Percentiles rank a stretch among this genome's conserved stretches.
Conservation (phyloP, 2,329 filamentous ascomycete species). For the Parastagonospora nodorum region DNA sequence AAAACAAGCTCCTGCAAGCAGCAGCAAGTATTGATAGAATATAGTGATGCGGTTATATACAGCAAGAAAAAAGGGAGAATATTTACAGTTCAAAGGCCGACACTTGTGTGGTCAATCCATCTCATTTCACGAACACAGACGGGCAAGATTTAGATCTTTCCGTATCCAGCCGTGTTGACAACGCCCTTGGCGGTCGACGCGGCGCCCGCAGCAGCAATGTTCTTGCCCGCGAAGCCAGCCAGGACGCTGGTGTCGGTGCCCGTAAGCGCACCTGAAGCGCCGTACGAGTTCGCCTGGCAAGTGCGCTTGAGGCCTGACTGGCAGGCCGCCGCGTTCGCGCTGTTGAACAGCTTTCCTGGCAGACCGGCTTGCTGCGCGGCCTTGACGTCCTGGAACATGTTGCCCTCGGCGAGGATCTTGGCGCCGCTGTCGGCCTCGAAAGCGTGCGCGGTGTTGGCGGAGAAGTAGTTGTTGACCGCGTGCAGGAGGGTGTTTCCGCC, state of each 20-base stretch:
- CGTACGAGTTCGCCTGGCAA: constrained; percentile 56
- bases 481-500: constrained; percentile 62
- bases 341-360: constrained; percentile 49
- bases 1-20: no score
- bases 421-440: constrained; percentile 55
- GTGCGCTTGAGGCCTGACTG: constrained; percentile 52
- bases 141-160: constrained; percentile 22
- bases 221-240: constrained; percentile 58
- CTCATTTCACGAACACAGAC: no score
- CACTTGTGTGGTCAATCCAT: no score
- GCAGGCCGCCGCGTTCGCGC: constrained; percentile 48
- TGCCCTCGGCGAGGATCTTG: constrained; percentile 61
- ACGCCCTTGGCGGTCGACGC: constrained; percentile 22
- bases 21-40: no score
- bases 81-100: no score
- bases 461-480: constrained; percentile 67
- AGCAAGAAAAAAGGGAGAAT: no score
- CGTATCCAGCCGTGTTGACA: constrained; percentile 28
- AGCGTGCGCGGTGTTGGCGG: constrained; percentile 61
- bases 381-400: constrained; percentile 61
- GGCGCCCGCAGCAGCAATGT: constrained; percentile 52
- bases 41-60: no score
- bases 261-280: constrained; percentile 29
- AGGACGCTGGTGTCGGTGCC: constrained; percentile 56
- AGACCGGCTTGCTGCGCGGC: constrained; percentile 49